Evolutionary conservation across 2,329 filamentous ascomycete species (phyloP), one percentile per base, ranked within the genome.

Genomic region (Paracorniculantispora psalliotae): DNA sequence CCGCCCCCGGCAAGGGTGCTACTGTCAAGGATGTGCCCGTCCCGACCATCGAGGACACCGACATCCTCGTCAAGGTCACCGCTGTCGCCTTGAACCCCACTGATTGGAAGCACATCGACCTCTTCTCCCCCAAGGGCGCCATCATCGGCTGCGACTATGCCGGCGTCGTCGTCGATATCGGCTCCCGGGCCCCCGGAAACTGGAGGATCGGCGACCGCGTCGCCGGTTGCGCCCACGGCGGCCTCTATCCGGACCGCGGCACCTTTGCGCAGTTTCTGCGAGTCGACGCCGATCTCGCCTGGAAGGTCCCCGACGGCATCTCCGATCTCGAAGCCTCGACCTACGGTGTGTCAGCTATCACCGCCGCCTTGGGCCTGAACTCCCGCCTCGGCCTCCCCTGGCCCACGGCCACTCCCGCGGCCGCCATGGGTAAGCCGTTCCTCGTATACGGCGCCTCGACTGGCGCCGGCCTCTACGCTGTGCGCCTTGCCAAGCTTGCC

Each of bases 121-220:
- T 30, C 63, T 62, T 17, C 58, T 71, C 39, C 78, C 77, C 13
- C 78, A 73, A 4, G 8, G 48, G 48, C 25, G 25, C 25, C 4
- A 5, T 4, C 4, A 13, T 35, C 15, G 48, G 48, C n/a, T 30
- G 25, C 57, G 79, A 81, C 65, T 81, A 74, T 57, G 73, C 74
- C 33, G 79, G 79, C 46, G 65, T 75, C 12, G 74, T 82, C 2
- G 73, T 77, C 39, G 73, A 76, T 54, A 70, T 81, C 25, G 80
- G 79, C 30, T 6, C 6, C 6, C 6, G 30, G 6, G 15, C 55
- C 64, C 3, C 72, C 71, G 30, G 74, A 79, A 75, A 79, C 61
- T 73, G 73, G 64, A 75, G 73, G 58, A n/a, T n/a, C n/a, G 80
- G 81, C 1, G 79, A 83, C 61, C 73, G 79, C 37, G 68, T 81